These are phyloP conservation scores for Cyclocybe cylindracea DNA, from an alignment of 768 basidiomycete species.

Conservation along the genomic window DNA sequence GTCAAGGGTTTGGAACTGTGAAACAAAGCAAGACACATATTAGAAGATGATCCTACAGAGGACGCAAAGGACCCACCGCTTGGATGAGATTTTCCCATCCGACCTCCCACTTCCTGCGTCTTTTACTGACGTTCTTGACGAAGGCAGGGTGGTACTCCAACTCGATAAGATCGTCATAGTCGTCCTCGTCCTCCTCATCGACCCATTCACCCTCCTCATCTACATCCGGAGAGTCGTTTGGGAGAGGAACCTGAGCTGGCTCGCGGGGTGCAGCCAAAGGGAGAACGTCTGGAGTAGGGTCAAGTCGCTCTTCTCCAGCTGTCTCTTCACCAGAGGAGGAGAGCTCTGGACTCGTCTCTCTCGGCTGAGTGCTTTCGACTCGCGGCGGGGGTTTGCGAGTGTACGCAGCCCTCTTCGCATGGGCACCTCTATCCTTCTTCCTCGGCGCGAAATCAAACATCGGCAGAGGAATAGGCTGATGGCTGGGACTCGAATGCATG, in stretches of 20 bases:
- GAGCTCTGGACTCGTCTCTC: conserved; percentile 79
- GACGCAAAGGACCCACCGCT: conserved; percentile 48
- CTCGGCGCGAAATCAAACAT: conserved; percentile 47
- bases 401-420: conserved; percentile 25
- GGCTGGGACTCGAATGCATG: conserved; percentile 70
- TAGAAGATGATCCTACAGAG: neutral
- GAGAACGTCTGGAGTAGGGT: conserved; percentile 9
- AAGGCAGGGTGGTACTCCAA: conserved; percentile 77
- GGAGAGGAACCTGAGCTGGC: conserved; percentile 13
- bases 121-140: conserved; percentile 64
- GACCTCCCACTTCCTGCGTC: conserved; percentile 71
- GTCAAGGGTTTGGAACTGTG: conserved; percentile 75
- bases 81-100: conserved; percentile 76
- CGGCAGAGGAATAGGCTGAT: conserved; percentile 62
- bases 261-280: conserved; percentile 12
- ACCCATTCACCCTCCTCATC: conserved; percentile 66
- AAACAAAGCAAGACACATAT: neutral
- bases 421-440: conserved; percentile 32
- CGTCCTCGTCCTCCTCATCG: conserved; percentile 71
- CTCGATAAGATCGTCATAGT: conserved; percentile 71
- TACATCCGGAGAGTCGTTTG: conserved; percentile 16
- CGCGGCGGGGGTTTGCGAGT: conserved; percentile 67
- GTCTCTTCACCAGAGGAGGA: conserved; percentile 80
- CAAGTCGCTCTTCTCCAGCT: conserved; percentile 56
- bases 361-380: conserved; percentile 81